Evolutionary conservation across 2,329 filamentous ascomycete species (phyloP).

Genomic region (Fusarium virguliforme): DNA sequence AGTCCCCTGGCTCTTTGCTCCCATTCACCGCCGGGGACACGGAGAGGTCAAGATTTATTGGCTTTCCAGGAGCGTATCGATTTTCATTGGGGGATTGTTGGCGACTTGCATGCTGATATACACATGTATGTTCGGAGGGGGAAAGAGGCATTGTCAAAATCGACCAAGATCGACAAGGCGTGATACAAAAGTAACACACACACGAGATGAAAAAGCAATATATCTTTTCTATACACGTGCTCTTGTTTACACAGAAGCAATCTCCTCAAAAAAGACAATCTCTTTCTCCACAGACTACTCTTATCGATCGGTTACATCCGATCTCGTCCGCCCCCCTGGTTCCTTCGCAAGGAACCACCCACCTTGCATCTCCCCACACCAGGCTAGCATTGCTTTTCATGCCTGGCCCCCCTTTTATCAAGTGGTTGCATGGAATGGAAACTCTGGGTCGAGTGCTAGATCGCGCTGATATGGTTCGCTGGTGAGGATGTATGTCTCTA

Average conservation of each 20-base stretch:
- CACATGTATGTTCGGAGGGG: conserved; percentile 18
- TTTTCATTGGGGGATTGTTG: conserved; percentile 27
- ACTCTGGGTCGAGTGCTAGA: not conserved
- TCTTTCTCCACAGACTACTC: conserved; percentile 4
- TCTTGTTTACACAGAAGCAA: conserved; percentile 1
- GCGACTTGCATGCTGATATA: conserved; percentile 34
- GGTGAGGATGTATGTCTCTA: no score
- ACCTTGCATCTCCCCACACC: conserved; percentile 9
- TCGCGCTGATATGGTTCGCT: not conserved
- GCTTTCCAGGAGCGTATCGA: not conserved
- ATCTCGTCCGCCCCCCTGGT: conserved; percentile 24
- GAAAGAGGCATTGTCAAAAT: not conserved
- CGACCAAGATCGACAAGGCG: not conserved
- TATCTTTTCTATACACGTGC: not conserved
- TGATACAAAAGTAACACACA: not conserved
- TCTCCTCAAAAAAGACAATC: not conserved
- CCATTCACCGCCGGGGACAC: conserved; percentile 36
- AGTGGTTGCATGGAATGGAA: not conserved
- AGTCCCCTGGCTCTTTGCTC: not conserved
- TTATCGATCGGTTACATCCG: conserved; percentile 34
- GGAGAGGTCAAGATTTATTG: not conserved
- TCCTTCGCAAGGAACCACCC: conserved; percentile 7
- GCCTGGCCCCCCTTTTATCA: not conserved
- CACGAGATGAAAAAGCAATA: conserved; percentile 6
- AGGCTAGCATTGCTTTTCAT: not conserved